These are phyloP conservation scores for Heracleum sosnowskyi DNA, from an alignment of 129 eudicot genomes.

Conservation along the genomic window DNA sequence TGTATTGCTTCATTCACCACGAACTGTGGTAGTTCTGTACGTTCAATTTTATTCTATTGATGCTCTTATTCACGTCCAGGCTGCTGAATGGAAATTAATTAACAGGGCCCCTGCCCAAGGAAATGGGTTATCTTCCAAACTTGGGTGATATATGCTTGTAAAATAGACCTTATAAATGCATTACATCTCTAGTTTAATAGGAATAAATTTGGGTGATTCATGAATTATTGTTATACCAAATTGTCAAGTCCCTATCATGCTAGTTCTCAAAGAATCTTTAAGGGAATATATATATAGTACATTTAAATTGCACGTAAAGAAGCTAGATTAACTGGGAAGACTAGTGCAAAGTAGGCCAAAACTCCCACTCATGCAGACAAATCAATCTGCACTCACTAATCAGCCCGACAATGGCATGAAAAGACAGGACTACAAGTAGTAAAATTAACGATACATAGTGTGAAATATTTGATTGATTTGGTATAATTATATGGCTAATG, in stretches of 20 bases:
- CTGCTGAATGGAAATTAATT: conserved; percentile 76
- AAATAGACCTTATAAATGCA: background rate
- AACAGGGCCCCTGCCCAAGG: conserved; percentile 74
- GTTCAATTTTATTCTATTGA: background rate
- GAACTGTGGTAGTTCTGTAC: background rate
- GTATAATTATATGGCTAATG: background rate
- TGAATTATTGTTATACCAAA: background rate
- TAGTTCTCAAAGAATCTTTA: background rate
- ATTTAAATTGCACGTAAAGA: background rate
- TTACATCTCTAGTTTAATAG: background rate
- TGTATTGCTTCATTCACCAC: no score
- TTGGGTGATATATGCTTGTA: no score
- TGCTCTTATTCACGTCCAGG: conserved; percentile 39
- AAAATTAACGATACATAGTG: background rate
- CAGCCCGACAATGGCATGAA: background rate
- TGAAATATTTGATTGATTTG: background rate
- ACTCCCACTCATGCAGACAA: background rate
- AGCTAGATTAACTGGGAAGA: background rate
- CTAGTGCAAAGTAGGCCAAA: background rate
- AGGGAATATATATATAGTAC: no score
- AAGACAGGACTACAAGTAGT: background rate
- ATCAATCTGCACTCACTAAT: background rate
- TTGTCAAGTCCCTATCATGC: background rate
- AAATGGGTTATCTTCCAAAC: conserved; percentile 66
- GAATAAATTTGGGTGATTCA: background rate